Evolutionary conservation across 495 filamentous ascomycete genomes (phyloP), one percentile per base, ranked within the genome.

Genomic region (Podospora conica): DNA sequence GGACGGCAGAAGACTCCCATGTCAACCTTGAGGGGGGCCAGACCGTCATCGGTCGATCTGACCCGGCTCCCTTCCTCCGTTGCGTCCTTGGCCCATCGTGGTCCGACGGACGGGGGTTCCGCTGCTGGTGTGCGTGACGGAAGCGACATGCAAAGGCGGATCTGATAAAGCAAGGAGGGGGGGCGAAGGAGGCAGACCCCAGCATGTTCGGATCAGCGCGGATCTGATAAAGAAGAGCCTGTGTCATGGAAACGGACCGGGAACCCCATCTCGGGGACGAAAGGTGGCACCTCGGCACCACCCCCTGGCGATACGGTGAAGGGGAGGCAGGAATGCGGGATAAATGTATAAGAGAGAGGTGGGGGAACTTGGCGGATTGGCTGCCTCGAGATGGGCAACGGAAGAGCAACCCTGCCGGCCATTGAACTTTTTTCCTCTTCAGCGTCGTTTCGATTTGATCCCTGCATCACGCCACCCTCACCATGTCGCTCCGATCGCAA

Each of bases 401-500:
- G 28, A 29, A 29, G 9, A 10, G 28, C 28, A 29, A 29, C 28
- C 28, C 28, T 29, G n/a, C n/a, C n/a, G 28, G 28, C 28, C 28
- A 29, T 29, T 10, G 28, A 10, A 9, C 28, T 29, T 29, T 29
- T 29, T 29, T 40, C 18, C 18, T 15, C n/a, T 48, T n/a, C 18
- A 5, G 15, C 15, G 12, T 40, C 12, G 0, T 40, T 31, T 18
- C 57, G 15, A 23, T 22, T 9, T n/a, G 31, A 53, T 33, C 59
- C 40, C 24, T 9, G 20, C 22, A 55, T 18, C 18, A 27, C 53
- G n/a, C 48, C 61, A 53, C 24, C 8, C n/a, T 55, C 61, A 28
- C 20, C 25, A 70, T 67, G 68, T 59, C 65, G 5, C 21, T 53
- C 25, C 31, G 28, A n/a, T 55, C 53, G 3, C 58, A 60, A 23